A percentile compares a stretch with the other conserved stretches of the same genome.
Conservation (phyloP, 2,329 filamentous ascomycete species). For the Metarhizium robertsii region DNA sequence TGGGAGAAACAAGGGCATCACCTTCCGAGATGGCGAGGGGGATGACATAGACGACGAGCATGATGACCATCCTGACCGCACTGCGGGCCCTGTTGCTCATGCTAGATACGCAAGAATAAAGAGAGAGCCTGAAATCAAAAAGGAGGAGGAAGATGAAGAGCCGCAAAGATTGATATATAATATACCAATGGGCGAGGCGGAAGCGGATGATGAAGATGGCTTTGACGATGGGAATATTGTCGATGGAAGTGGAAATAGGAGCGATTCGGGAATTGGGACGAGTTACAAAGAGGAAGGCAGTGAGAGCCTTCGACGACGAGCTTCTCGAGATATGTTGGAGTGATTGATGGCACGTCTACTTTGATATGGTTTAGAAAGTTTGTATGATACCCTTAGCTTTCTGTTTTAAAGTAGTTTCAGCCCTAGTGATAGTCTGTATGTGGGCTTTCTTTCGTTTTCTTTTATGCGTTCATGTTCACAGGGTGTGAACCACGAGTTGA, state of each 20-base stretch:
- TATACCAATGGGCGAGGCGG: slow-evolving; percentile 24
- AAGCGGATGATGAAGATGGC: slow-evolving; percentile 38
- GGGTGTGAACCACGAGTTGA: no score
- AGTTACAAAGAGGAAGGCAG: slow-evolving; percentile 35
- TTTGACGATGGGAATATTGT: slow-evolving; percentile 24
- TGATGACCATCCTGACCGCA: slow-evolving; percentile 28
- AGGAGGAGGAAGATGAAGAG: slow-evolving; percentile 18
- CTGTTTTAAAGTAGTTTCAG: not conserved
- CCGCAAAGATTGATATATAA: slow-evolving; percentile 20
- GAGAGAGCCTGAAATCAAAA: slow-evolving; percentile 28
- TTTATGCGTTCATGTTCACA: no score
- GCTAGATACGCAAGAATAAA: slow-evolving; percentile 31
- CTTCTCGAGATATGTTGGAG: slow-evolving; percentile 15
- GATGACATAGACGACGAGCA: slow-evolving; percentile 17
- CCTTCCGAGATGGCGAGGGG: slow-evolving; percentile 9
- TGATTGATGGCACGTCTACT: slow-evolving; percentile 3
- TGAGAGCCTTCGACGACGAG: slow-evolving; percentile 21
- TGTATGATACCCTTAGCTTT: slow-evolving; percentile 4
- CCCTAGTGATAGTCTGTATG: not conserved
- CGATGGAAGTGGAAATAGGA: slow-evolving; percentile 13
- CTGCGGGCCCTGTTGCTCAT: slow-evolving; percentile 34
- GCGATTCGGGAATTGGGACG: slow-evolving; percentile 45
- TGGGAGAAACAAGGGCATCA: slow-evolving; percentile 5
- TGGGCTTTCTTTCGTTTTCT: no score
- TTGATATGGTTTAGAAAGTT: not conserved